Conservation (phyloP, 495 filamentous ascomycete genomes). For the Talaromyces proteolyticus region DNA sequence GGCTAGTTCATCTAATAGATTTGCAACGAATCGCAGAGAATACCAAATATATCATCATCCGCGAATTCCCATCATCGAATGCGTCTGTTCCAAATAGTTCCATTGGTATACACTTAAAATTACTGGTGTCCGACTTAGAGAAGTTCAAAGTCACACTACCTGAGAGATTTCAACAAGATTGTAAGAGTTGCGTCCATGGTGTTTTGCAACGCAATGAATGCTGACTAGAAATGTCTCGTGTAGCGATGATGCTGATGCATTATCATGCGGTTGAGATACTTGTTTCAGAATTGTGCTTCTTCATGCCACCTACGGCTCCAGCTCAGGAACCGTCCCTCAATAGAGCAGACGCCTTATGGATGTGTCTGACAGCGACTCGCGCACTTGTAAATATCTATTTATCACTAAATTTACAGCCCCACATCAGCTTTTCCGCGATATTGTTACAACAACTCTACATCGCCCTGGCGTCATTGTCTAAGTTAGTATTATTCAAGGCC, state of each 20-base stretch:
- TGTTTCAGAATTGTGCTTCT: conserved; percentile 4
- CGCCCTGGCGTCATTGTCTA: conserved; percentile 2
- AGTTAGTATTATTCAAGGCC: conserved; percentile 2
- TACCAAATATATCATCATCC: not conserved
- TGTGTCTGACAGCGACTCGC: conserved; percentile 5
- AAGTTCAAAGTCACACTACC: conserved; percentile 6
- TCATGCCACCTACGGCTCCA: conserved; percentile 1
- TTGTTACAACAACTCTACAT: conserved; percentile 4
- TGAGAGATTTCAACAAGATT: conserved; percentile 4
- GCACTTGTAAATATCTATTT: conserved; percentile 4
- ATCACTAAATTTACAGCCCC: not conserved
- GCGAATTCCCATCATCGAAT: conserved; percentile 2
- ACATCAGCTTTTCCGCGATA: conserved; percentile 5
- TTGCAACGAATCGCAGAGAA: conserved; percentile 4
- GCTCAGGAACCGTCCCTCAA: not conserved
- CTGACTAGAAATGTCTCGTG: conserved; percentile 2
- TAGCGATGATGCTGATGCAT: conserved; percentile 5
- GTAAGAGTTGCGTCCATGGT: conserved; percentile 1
- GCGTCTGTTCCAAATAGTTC: conserved; percentile 1
- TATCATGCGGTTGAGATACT: conserved; percentile 5
- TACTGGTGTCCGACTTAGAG: conserved; percentile 4
- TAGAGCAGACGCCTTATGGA: conserved; percentile 1
- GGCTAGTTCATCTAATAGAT: conserved; percentile 1
- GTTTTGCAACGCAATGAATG: not conserved
- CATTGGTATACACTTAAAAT: conserved; percentile 1